phyloP scores from a whole-genome alignment of 179 eudicot genomes.

The Nepenthes alata region DNA sequence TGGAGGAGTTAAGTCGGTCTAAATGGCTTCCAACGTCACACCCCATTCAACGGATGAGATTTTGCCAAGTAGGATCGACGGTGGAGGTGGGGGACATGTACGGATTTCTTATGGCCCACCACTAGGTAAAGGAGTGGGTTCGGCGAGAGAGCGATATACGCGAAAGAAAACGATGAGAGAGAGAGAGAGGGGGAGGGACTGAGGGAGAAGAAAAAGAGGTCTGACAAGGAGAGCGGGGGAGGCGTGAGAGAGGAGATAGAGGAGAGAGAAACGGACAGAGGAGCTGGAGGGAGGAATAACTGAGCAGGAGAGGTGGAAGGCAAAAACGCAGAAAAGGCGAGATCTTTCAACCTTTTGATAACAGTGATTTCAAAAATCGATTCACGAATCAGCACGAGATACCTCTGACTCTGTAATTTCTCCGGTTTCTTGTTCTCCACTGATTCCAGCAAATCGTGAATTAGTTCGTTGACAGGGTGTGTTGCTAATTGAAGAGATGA shows the following conservation, averaged over 20 bases:
- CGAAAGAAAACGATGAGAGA: not conserved
- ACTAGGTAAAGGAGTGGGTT: constrained; percentile 4
- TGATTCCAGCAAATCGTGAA: constrained; percentile 2
- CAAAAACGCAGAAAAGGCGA: not conserved
- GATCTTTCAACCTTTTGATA: constrained; percentile 1
- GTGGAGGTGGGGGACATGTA: constrained; percentile 14
- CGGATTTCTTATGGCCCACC: constrained; percentile 36
- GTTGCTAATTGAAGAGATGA: constrained; percentile 3
- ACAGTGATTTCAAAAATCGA: not conserved
- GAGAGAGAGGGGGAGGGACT: not conserved
- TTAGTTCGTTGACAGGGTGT: not conserved
- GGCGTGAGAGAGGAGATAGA: constrained; percentile 1
- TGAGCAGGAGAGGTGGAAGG: no score
- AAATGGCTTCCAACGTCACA: not conserved
- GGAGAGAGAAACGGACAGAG: constrained; percentile 8
- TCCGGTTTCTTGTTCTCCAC: not conserved
- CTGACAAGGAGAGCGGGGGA: no score
- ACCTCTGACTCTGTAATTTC: constrained; percentile 1
- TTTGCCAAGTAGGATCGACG: constrained; percentile 39
- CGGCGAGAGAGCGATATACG: no score
- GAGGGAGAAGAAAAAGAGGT: not conserved
- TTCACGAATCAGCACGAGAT: not conserved
- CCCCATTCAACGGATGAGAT: constrained; percentile 15
- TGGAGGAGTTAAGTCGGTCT: constrained; percentile 18
- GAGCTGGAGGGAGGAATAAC: constrained; percentile 2